Evolutionary conservation across 1,284 basidiomycete genomes (phyloP).

Genomic region (Irpex rosettiformis): DNA sequence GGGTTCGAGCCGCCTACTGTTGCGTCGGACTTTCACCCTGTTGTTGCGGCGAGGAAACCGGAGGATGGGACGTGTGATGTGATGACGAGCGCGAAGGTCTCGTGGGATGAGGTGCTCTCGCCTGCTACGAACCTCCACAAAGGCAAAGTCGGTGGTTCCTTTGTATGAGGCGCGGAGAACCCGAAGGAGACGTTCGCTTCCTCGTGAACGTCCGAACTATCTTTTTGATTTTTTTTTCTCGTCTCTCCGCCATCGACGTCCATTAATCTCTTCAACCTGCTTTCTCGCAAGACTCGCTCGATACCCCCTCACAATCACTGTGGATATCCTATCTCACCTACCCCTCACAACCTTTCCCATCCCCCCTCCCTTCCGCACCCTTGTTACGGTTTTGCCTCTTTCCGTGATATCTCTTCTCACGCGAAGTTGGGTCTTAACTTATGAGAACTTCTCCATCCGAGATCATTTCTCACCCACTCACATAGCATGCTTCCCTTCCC

Average conservation of each 20-base stretch:
- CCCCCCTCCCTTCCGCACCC: too few relatives aligned
- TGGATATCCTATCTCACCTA: too few relatives aligned
- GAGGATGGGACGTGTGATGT: conserved; percentile 21
- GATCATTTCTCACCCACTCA: too few relatives aligned
- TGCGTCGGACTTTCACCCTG: conserved; percentile 29
- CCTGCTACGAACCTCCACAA: conserved; percentile 6
- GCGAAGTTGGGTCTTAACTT: too few relatives aligned
- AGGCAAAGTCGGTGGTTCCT: not conserved
- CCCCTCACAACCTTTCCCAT: too few relatives aligned
- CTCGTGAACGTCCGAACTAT: not conserved
- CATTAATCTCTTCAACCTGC: too few relatives aligned
- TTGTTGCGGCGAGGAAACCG: conserved; percentile 14
- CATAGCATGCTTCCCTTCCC: not conserved
- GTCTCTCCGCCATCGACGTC: too few relatives aligned
- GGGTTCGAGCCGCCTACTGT: conserved; percentile 32
- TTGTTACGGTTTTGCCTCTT: too few relatives aligned
- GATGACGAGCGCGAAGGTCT: conserved; percentile 23
- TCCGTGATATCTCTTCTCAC: too few relatives aligned
- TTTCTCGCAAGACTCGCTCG: not conserved
- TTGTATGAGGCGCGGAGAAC: not conserved
- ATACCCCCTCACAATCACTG: too few relatives aligned
- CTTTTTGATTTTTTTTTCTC: not conserved
- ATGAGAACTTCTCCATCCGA: too few relatives aligned
- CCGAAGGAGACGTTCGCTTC: conserved; percentile 6
- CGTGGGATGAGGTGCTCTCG: conserved; percentile 25